Conservation (phyloP, 495 filamentous ascomycete genomes). For the Podospora appendiculata region DNA sequence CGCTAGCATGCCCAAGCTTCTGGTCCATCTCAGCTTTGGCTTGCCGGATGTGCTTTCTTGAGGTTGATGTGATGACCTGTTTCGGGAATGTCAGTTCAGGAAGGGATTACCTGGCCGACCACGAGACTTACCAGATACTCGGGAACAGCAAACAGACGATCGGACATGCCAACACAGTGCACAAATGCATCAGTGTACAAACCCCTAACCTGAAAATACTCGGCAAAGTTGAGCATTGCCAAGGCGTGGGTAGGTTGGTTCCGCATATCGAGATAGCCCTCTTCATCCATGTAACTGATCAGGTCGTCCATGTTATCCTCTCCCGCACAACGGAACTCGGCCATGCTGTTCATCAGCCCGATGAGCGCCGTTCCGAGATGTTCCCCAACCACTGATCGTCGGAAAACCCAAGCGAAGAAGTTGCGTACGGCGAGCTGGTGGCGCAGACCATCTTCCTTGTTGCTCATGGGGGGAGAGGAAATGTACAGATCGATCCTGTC, state of each 20-base stretch:
- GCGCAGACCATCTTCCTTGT: constrained; percentile 40
- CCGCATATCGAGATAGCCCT: constrained; percentile 55
- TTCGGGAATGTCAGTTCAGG: no score
- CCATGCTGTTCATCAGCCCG: constrained; percentile 50
- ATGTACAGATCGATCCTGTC: constrained; percentile 52
- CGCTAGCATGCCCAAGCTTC: constrained; percentile 39
- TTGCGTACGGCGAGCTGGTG: constrained; percentile 61
- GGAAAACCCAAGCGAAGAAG: constrained; percentile 57
- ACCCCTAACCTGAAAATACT: constrained; percentile 44
- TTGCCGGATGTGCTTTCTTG: constrained; percentile 52
- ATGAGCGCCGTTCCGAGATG: constrained; percentile 49
- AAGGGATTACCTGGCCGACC: background rate
- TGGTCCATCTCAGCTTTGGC: constrained; percentile 56
- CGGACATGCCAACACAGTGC: constrained; percentile 62
- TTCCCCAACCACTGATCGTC: constrained; percentile 52
- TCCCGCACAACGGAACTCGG: constrained; percentile 39
- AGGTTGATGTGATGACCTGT: constrained; percentile 45
- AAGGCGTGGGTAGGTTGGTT: constrained; percentile 52
- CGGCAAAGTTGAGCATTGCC: constrained; percentile 53
- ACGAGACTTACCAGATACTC: constrained; percentile 47
- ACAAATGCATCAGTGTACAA: constrained; percentile 58
- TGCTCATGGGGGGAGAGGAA: constrained; percentile 43
- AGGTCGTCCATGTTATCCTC: constrained; percentile 45
- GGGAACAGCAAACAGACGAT: constrained; percentile 35
- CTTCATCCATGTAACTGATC: constrained; percentile 46